A percentile compares a stretch with the other conserved stretches of the same genome.
Conservation (phyloP, 108 stramenopile species). For the Mayamaea pseudoterrestris region DNA sequence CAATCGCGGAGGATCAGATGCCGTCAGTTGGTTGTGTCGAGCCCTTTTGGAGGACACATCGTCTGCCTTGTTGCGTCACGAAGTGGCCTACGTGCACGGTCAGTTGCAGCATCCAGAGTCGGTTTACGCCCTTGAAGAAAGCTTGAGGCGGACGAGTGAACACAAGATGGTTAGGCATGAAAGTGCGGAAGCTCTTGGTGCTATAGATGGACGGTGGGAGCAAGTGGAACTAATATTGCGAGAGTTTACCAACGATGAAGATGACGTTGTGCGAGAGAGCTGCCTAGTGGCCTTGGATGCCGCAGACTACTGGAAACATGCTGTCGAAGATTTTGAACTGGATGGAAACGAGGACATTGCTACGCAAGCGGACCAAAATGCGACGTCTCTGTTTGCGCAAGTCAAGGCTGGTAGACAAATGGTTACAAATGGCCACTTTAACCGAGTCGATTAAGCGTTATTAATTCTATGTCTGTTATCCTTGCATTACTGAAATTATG, state of each 20-base stretch:
- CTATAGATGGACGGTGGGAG: constrained; percentile 76
- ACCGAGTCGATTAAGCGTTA: too few relatives aligned
- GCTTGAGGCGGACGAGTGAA: constrained; percentile 61
- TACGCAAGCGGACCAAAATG: not conserved
- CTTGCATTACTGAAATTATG: too few relatives aligned
- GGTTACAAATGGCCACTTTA: too few relatives aligned
- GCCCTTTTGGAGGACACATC: constrained; percentile 60
- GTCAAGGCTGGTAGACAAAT: too few relatives aligned
- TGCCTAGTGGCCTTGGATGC: constrained; percentile 94
- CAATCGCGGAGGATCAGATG: constrained; percentile 76
- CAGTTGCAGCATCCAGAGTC: constrained; percentile 87
- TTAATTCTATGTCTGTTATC: too few relatives aligned
- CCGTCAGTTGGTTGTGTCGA: constrained; percentile 67
- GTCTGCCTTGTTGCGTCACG: constrained; percentile 90
- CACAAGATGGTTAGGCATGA: constrained; percentile 96
- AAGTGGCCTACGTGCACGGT: constrained; percentile 98
- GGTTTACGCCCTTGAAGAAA: constrained; percentile 56
- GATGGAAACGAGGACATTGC: not conserved
- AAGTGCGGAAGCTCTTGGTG: constrained; percentile 98
- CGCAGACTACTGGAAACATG: constrained; percentile 89
- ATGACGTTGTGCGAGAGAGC: constrained; percentile 74
- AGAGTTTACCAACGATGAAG: constrained; percentile 65
- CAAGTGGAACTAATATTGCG: constrained; percentile 57
- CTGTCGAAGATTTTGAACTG: constrained; percentile 4
- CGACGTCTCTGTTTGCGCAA: not conserved